Percentiles rank a stretch among this genome's conserved stretches.
These are phyloP conservation scores for Trichoderma hamatum DNA, from an alignment of 2,329 filamentous ascomycete genomes.

Conservation along the genomic window DNA sequence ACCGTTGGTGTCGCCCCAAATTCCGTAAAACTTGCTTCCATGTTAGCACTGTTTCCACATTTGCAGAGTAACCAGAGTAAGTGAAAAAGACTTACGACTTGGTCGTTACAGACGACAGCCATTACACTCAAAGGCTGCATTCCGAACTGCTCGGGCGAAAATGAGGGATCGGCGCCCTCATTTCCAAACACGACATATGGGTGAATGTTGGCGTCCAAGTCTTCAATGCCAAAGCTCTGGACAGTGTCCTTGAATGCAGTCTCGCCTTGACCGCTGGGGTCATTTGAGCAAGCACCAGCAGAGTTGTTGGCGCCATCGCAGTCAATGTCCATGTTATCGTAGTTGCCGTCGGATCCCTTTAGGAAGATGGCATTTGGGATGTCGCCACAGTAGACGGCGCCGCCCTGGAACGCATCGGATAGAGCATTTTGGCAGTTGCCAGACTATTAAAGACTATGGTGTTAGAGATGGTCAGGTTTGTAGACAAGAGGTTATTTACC, in stretches of 20 bases:
- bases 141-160: slow-evolving; percentile 5
- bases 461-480: neutral
- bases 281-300: slow-evolving; percentile 18
- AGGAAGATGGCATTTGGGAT: slow-evolving; percentile 41
- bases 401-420: slow-evolving; percentile 22
- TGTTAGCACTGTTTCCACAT: neutral
- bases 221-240: slow-evolving; percentile 13
- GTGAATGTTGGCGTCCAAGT: slow-evolving; percentile 26
- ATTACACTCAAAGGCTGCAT: slow-evolving; percentile 23
- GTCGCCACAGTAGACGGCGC: slow-evolving; percentile 35
- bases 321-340: slow-evolving; percentile 26
- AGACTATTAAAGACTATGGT: slow-evolving; percentile 33
- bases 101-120: slow-evolving; percentile 24
- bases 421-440: slow-evolving; percentile 34
- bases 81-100: slow-evolving; percentile 13
- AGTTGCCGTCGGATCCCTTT: slow-evolving; percentile 34
- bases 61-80: neutral
- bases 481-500: neutral
- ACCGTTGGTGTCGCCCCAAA: slow-evolving; percentile 62
- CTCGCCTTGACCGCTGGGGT: slow-evolving; percentile 22
- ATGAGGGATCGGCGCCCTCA: neutral
- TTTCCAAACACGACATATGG: slow-evolving; percentile 24
- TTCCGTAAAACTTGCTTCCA: slow-evolving; percentile 44
- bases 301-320: slow-evolving; percentile 24
- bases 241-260: slow-evolving; percentile 22